phyloP scores from a whole-genome alignment of 805 yeast species.

The Candida koratica region DNA sequence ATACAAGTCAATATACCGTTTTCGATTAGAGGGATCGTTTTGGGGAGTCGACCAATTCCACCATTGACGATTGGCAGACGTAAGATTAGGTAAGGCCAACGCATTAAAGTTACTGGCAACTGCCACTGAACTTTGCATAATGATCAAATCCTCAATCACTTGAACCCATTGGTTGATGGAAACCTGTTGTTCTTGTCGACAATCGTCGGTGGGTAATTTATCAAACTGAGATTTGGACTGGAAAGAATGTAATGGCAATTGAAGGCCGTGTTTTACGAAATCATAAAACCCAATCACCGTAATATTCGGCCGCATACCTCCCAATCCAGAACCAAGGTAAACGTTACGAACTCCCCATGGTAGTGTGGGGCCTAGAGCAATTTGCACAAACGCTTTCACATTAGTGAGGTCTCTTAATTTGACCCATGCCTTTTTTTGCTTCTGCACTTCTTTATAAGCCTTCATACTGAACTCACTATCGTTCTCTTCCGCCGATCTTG shows the following conservation, averaged over 20 bases:
- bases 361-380: constrained; percentile 79
- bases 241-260: constrained; percentile 23
- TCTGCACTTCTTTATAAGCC: constrained; percentile 63
- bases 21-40: constrained; percentile 10
- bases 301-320: constrained; percentile 97
- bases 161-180: constrained; percentile 85
- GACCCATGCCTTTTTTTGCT: constrained; percentile 78
- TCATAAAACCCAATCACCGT: constrained; percentile 90
- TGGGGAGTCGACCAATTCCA: constrained; percentile 11
- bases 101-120: constrained; percentile 83
- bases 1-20: constrained; percentile 74
- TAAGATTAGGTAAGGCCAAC: constrained; percentile 55
- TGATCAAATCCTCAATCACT: constrained; percentile 80
- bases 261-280: constrained; percentile 41
- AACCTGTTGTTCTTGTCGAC: constrained; percentile 67
- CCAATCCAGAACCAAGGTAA: constrained; percentile 90
- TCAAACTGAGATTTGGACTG: constrained; percentile 17
- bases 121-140: constrained; percentile 89
- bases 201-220: constrained; percentile 71
- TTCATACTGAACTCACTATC: constrained; percentile 32
- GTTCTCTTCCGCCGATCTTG: constrained; percentile 40
- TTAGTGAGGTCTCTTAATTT: constrained; percentile 72
- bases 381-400: constrained; percentile 91
- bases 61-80: background rate
- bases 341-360: constrained; percentile 96